Evolutionary conservation across 768 basidiomycete genomes (phyloP).

Genomic region (Suillus luteus): DNA sequence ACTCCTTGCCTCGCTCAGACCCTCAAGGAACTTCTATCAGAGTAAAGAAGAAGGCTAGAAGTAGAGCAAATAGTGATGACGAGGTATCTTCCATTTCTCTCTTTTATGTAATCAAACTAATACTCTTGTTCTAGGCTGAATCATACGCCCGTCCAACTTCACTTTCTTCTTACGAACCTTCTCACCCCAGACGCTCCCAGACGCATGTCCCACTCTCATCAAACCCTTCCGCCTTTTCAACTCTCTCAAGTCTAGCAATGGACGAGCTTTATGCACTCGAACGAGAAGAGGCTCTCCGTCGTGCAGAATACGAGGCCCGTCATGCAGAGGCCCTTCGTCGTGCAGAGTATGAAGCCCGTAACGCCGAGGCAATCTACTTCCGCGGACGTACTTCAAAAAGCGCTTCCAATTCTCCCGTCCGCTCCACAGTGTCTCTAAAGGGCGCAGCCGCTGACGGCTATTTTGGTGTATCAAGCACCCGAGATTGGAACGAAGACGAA

Average conservation of each 20-base stretch:
- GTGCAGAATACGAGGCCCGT: constrained; percentile 84
- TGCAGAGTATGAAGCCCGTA: constrained; percentile 60
- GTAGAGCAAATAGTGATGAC: constrained; percentile 78
- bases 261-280: constrained; percentile 91
- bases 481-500: constrained; percentile 36
- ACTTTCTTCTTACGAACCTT: constrained; percentile 45
- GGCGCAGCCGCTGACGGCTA: constrained; percentile 39
- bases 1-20: constrained; percentile 25
- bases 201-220: constrained; percentile 27
- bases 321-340: constrained; percentile 69
- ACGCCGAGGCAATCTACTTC: constrained; percentile 46
- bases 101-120: constrained; percentile 31
- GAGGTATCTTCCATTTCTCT: constrained; percentile 57
- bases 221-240: constrained; percentile 57
- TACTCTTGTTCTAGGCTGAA: constrained; percentile 41
- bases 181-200: constrained; percentile 32
- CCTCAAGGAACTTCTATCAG: constrained; percentile 34
- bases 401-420: constrained; percentile 64
- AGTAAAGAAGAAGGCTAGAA: constrained; percentile 77
- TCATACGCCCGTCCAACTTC: constrained; percentile 61
- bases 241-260: constrained; percentile 76
- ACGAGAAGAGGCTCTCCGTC: constrained; percentile 76
- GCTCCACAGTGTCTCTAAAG: constrained; percentile 26
- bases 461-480: constrained; percentile 41
- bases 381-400: constrained; percentile 54